Evolutionary conservation across 306 rosid species (phyloP), one percentile per base, ranked within the genome.

Genomic region (Potentilla sterilis): DNA sequence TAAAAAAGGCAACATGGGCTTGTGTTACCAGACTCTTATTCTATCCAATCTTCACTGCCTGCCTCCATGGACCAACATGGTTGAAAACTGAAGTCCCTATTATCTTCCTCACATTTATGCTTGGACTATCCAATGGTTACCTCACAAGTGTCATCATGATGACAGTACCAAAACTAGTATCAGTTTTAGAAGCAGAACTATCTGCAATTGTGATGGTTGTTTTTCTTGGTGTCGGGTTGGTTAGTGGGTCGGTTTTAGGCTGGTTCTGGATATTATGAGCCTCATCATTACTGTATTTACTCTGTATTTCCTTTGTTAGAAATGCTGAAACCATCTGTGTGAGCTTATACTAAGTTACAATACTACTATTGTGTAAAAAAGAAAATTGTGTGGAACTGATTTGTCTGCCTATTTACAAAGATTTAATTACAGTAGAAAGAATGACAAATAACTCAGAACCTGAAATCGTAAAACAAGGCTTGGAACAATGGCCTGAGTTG

Each of bases 71-170:
- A 81, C 90, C 97, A 4, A 82, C 70, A 74, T 92, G 97, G 96
- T 81, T 92, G 66, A 95, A 85, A 88, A 84, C 91, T 4, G 97
- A 92, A 81, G 70, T 67, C 0, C 91, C 90, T 9, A 80, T 95
- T 73, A 74, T 88, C 16, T 67, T 77, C 75, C 81, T 90, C 18
- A 95, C 99, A 7, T 92, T 92, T 85, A 54, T 85, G 81, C 96
- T 95, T n/a, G 97, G 97, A 51, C 52, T 89, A 65, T 81, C 92
- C 81, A 95, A 95, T 66, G 99, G 97, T 2, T 95, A 88, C 69
- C 79, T 90, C 64, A 92, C 97, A 46, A 95, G 99, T 85, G 92
- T 77, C 67, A 82, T 95, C 70, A 90, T 92, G 99, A 92, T 95
- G 69, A 77, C 76, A 16, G 76, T 92, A 3, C 99, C 97, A 1